Base-by-base conservation (phyloP, 495 filamentous ascomycete genomes). In the Saxophila tyrrhenica region DNA sequence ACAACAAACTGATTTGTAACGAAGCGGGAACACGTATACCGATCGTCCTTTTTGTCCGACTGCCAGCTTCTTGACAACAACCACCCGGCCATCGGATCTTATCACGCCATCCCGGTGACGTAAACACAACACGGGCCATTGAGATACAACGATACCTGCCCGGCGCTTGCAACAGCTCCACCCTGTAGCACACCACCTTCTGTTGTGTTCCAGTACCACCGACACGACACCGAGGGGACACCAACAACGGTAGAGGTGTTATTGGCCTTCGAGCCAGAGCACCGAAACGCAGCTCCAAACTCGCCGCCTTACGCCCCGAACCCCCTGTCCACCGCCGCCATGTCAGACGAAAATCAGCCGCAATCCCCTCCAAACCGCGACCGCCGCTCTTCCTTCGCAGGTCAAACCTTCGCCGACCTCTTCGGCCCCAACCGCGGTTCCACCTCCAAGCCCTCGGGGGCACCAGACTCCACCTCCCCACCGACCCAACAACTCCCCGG, bases 401-500 rank as follows among this genome's bases (percentile, higher is more conserved):
- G 67, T 25, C 59, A 65, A 51, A 66, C 65, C 17, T 67, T 71
- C 52, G 63, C 65, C 41, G 63, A 69, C 54, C 60, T 69, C 49
- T 70, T 70, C 63, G 58, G 63, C 50, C 25, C 48, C 32, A 52
- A 57, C 43, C 53, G 49, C 42, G 42, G 55, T 5, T 32, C 19
- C 7, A 17, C n/a, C 19, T 25, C 21, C 2, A 39, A 54, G 5
- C 48, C 52, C 2, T 41, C 57, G 1, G 23, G 24, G 11, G 57
- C 50, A 17, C 22, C 25, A 8, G 35, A 10, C 39, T 39, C 25
- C 39, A 39, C 25, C 23, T 57, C 60, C 1, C 56, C 60, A 0
- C 70, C 35, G 61, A 59, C 69, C 39, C 50, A 70, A 29, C 57
- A 75, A 47, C 75, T 77, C 52, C 76, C 85, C 22, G 77, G 80